phyloP scores from a whole-genome alignment of 169 alveolate species.

The Pseudocohnilembus persalinus region DNA sequence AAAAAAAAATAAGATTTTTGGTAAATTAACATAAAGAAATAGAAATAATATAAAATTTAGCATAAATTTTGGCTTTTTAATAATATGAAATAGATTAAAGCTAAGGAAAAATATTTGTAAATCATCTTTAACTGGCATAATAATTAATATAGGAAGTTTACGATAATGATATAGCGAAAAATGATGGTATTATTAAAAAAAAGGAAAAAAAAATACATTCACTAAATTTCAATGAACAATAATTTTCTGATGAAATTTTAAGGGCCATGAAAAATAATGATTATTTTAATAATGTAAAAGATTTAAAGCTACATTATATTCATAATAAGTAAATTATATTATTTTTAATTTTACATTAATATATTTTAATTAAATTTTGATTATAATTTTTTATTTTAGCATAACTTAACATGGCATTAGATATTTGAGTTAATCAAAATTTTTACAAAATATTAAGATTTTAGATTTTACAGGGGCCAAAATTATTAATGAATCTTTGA shows the following conservation, averaged over 20 bases:
- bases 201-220: background rate
- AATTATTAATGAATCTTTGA: background rate
- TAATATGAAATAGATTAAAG: background rate
- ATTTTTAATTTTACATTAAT: too few relatives aligned
- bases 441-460: constrained; percentile 1
- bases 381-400: too few relatives aligned
- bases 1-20: background rate
- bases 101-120: background rate
- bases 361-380: too few relatives aligned
- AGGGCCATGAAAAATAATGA: background rate
- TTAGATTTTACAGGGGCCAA: background rate
- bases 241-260: background rate
- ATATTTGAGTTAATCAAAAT: background rate
- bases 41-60: background rate
- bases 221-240: background rate
- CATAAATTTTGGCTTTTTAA: too few relatives aligned
- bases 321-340: background rate
- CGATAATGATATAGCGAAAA: background rate
- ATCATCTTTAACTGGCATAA: background rate
- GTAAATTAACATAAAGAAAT: background rate
- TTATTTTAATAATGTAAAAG: background rate
- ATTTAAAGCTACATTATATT: background rate
- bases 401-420: constrained; percentile 10
- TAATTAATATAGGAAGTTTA: background rate
- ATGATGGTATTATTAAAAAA: background rate